A percentile compares a stretch with the other conserved stretches of the same genome.
phyloP scores from a whole-genome alignment of 1,284 basidiomycete genomes.

The Ustilago curta region DNA sequence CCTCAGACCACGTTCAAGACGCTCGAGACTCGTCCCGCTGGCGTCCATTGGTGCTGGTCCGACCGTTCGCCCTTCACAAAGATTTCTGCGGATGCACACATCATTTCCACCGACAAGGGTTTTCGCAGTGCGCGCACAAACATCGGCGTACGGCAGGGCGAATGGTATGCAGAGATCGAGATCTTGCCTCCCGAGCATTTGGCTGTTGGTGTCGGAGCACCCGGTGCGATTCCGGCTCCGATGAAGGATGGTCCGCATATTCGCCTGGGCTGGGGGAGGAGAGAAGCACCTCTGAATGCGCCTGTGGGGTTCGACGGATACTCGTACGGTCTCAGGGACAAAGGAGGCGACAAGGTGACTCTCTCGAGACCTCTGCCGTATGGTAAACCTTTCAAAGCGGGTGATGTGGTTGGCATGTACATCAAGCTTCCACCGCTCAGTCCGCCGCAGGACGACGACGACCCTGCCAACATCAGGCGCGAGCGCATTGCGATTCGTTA shows the following conservation, averaged over 20 bases:
- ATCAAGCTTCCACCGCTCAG: slow-evolving; percentile 79
- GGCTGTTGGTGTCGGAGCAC: slow-evolving; percentile 70
- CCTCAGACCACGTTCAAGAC: slow-evolving; percentile 59
- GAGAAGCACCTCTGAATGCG: slow-evolving; percentile 90
- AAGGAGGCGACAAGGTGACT: slow-evolving; percentile 88
- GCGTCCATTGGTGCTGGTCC: slow-evolving; percentile 71
- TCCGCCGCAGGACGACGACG: slow-evolving; percentile 30
- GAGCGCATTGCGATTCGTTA: slow-evolving; percentile 80
- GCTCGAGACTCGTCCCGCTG: slow-evolving; percentile 52
- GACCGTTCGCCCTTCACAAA: slow-evolving; percentile 79
- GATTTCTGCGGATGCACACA: slow-evolving; percentile 83
- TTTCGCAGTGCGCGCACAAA: slow-evolving; percentile 91
- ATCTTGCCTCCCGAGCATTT: slow-evolving; percentile 74
- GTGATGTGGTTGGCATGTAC: slow-evolving; percentile 93
- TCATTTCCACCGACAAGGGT: slow-evolving; percentile 84
- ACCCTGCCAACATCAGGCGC: slow-evolving; percentile 58
- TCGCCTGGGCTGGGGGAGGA: slow-evolving; percentile 87
- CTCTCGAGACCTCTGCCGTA: slow-evolving; percentile 84
- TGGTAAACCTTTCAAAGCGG: slow-evolving; percentile 77
- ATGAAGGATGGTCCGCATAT: slow-evolving; percentile 79
- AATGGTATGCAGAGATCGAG: slow-evolving; percentile 93
- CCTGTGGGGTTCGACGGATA: slow-evolving; percentile 95
- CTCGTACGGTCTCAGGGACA: slow-evolving; percentile 90
- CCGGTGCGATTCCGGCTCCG: slow-evolving; percentile 29
- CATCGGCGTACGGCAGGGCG: slow-evolving; percentile 86